Percentiles rank a stretch among this genome's conserved stretches.
These are phyloP conservation scores for Pyrenochaeta sp. DNA, from an alignment of 2,329 filamentous ascomycete genomes.

Conservation along the genomic window DNA sequence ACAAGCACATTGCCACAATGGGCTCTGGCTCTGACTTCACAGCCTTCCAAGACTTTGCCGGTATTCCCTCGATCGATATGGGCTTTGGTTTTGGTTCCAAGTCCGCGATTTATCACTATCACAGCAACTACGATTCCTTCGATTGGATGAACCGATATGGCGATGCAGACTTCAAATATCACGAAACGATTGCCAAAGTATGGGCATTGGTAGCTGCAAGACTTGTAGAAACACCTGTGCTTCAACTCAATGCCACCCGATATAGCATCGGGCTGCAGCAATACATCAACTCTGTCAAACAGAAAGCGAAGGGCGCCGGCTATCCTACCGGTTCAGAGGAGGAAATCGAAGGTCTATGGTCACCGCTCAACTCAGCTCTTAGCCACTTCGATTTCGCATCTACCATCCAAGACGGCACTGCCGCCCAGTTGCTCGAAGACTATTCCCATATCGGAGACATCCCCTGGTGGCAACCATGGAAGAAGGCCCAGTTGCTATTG, in stretches of 20 bases:
- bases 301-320: conserved; percentile 30
- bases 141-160: conserved; percentile 84
- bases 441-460: conserved; percentile 58
- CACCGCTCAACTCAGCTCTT: conserved; percentile 58
- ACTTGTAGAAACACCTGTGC: conserved; percentile 56
- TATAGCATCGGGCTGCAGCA: conserved; percentile 52
- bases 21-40: conserved; percentile 61
- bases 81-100: conserved; percentile 51
- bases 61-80: conserved; percentile 58
- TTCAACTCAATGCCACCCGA: conserved; percentile 56
- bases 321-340: conserved; percentile 9
- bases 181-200: conserved; percentile 58
- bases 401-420: conserved; percentile 59
- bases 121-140: conserved; percentile 84
- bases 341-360: conserved; percentile 51
- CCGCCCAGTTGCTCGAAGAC: conserved; percentile 56
- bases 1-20: conserved; percentile 63
- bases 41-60: conserved; percentile 61
- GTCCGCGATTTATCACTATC: conserved; percentile 73
- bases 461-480: conserved; percentile 81
- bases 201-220: conserved; percentile 56
- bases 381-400: conserved; percentile 58
- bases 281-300: conserved; percentile 54
- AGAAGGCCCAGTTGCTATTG: conserved; percentile 69
- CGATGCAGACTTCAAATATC: conserved; percentile 68